These are phyloP conservation scores for Rhizomucor pusillus DNA, from an alignment of 371 early-diverging fungal species.

Conservation along the genomic window DNA sequence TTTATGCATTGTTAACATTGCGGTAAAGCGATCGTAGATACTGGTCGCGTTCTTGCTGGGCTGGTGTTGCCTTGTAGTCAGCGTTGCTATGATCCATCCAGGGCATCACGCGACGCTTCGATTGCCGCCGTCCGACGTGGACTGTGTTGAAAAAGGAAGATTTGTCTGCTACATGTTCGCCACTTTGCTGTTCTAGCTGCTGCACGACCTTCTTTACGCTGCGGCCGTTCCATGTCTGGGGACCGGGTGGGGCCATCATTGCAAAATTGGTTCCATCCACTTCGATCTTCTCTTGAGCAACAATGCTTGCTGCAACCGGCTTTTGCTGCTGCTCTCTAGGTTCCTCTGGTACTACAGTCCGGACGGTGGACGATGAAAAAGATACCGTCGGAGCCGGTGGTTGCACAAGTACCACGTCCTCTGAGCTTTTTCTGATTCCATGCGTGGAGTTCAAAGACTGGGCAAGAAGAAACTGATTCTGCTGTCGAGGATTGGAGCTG, in stretches of 20 bases:
- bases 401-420: background rate
- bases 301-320: background rate
- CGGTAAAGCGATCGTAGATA: slow-evolving; percentile 12
- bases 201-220: slow-evolving; percentile 1
- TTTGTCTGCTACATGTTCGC: background rate
- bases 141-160: slow-evolving; percentile 11
- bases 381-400: slow-evolving; percentile 17
- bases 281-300: slow-evolving; percentile 15
- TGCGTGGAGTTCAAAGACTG: background rate
- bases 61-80: slow-evolving; percentile 19
- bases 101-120: slow-evolving; percentile 9
- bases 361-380: slow-evolving; percentile 34
- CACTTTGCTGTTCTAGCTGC: background rate
- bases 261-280: slow-evolving; percentile 15
- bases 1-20: background rate
- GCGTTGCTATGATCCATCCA: slow-evolving; percentile 4
- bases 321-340: slow-evolving; percentile 6
- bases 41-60: slow-evolving; percentile 28
- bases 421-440: slow-evolving; percentile 13
- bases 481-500: slow-evolving; percentile 23
- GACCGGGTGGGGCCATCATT: slow-evolving; percentile 1
- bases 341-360: slow-evolving; percentile 31
- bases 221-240: slow-evolving; percentile 16
- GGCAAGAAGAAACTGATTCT: slow-evolving; percentile 21
- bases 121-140: slow-evolving; percentile 5